phyloP scores from a whole-genome alignment of 2,329 filamentous ascomycete species.

The Phoma sp. region DNA sequence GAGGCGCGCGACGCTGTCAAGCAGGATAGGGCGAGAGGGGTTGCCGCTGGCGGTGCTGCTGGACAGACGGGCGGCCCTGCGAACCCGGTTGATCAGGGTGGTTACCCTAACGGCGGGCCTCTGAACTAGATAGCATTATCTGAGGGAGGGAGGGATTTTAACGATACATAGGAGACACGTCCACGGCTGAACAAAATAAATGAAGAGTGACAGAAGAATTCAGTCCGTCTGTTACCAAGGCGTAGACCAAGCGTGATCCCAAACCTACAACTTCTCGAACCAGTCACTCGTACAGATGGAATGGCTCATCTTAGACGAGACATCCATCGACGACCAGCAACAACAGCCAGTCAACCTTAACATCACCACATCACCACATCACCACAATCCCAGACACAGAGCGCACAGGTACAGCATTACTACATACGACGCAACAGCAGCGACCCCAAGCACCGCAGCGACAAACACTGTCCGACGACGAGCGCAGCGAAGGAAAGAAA shows the following conservation, averaged over 20 bases:
- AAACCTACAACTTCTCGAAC: too few species aligned
- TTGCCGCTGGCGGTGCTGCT: constrained; percentile 51
- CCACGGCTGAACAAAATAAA: too few species aligned
- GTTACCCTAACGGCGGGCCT: constrained; percentile 30
- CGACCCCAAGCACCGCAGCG: neutral
- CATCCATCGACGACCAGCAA: too few species aligned
- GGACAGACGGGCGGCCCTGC: constrained; percentile 57
- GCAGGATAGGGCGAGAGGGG: constrained; percentile 45
- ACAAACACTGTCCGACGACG: neutral
- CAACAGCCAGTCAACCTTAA: too few species aligned
- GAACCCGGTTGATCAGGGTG: constrained; percentile 37
- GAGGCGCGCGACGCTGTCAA: constrained; percentile 50
- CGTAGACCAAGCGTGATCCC: too few species aligned
- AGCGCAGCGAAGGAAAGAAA: neutral
- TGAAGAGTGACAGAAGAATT: too few species aligned
- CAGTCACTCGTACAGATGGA: too few species aligned
- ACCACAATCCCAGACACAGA: neutral
- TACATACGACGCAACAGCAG: neutral
- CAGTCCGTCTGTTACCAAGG: too few species aligned
- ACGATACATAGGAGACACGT: too few species aligned
- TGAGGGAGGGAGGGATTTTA: too few species aligned
- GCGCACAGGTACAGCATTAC: neutral
- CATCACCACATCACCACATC: too few species aligned
- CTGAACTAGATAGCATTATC: constrained; percentile 1
- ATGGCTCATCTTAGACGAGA: too few species aligned